Evolutionary conservation across 2,329 filamentous ascomycete species (phyloP), one percentile per base, ranked within the genome.

Genomic region (Neobulgaria alba): DNA sequence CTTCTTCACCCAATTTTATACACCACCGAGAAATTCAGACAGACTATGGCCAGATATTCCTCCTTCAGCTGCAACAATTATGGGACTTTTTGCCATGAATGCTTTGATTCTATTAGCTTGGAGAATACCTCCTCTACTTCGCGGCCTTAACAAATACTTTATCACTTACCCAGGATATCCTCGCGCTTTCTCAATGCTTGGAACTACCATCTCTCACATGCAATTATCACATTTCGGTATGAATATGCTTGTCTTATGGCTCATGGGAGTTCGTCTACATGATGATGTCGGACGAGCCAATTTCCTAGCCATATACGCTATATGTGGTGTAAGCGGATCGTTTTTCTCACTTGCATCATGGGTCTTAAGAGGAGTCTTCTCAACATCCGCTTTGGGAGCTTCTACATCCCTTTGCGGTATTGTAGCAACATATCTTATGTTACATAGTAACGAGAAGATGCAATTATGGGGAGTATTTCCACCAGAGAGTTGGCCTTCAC

Each of bases 181-280:
- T 7, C 71, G 71, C 47, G 71, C 82, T 3, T 43, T 76, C 15
- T 72, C 73, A 47, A 60, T 85, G 46, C 54, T 90, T 19, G 75
- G 76, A 23, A 75, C 76, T 50, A 65, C 75, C 36, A 85, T 88
- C 64, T 83, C 79, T 15, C 85, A 92, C 63, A 74, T 82, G 39
- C 63, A 61, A 3, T 49, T 78, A 14, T 54, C 61, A 34, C 85
- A 92, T 59, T 58, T 85, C 29, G 45, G 68, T 17, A 57, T 68
- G 31, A 90, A 90, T 62, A 78, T 85, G 73, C 51, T 71, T 7
- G 65, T 73, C 30, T 65, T 90, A 3, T 80, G 71, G 66, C 65
- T 85, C 54, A 67, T 87, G 14, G 85, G 83, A 17, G 72, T 72
- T 8, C 67, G 71, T 1, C 65, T 86, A 23, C 80, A 85, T 61